Evolutionary conservation across 768 basidiomycete genomes (phyloP).

Genomic region (Trametes meyenii): DNA sequence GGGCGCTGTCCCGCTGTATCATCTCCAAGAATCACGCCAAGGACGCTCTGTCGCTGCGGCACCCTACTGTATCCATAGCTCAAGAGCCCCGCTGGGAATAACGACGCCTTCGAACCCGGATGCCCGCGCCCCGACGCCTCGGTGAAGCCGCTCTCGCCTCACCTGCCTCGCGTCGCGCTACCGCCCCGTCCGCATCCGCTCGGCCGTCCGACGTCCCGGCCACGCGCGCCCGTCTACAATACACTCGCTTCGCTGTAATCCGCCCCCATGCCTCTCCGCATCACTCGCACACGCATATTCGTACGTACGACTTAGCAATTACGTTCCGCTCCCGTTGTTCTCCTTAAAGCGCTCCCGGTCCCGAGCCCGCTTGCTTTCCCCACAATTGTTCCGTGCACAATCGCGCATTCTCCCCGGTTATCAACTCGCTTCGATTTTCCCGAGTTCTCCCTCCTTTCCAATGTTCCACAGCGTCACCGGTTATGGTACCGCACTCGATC

Average conservation of each 20-base stretch:
- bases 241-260: constrained; percentile 9
- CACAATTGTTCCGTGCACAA: not conserved
- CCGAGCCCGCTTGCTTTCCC: not conserved
- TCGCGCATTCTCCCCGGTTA: not conserved
- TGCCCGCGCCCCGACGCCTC: not conserved
- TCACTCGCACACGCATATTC: constrained; percentile 5
- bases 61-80: constrained; percentile 15
- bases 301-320: constrained; percentile 7
- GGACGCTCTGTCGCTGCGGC: constrained; percentile 5
- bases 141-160: not conserved
- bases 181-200: not conserved
- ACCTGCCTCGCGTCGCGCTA: not conserved
- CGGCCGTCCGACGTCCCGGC: not conserved
- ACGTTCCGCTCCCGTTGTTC: not conserved
- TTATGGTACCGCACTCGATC: constrained; percentile 14
- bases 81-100: not conserved
- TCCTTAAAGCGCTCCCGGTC: no score
- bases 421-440: not conserved
- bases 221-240: not conserved
- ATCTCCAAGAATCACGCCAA: not conserved
- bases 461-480: constrained; percentile 3
- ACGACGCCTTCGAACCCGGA: not conserved
- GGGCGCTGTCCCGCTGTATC: constrained; percentile 9
- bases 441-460: no score
- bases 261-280: not conserved